These are phyloP conservation scores for Suhomyces terraborum DNA, from an alignment of 1,139 yeast genomes.

Conservation along the genomic window DNA sequence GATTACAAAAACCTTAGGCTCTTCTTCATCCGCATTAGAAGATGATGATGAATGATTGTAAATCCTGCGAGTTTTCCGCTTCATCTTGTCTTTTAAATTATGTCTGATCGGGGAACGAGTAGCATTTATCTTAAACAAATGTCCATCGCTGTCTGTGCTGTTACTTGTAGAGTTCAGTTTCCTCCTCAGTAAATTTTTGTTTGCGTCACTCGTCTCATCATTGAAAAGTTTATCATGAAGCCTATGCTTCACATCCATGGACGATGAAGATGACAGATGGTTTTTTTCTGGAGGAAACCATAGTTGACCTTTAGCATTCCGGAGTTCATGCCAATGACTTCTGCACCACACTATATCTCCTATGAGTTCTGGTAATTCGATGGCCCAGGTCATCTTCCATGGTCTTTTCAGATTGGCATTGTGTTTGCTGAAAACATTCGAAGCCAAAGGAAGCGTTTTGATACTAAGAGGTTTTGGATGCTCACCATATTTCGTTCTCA, in stretches of 20 bases:
- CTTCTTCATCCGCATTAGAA: conserved; percentile 14
- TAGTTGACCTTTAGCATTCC: conserved; percentile 52
- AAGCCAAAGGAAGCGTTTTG: conserved; percentile 51
- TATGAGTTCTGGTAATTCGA: conserved; percentile 62
- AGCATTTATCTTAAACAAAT: conserved; percentile 12
- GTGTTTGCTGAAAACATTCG: conserved; percentile 53
- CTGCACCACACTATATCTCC: conserved; percentile 69
- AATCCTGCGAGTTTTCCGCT: conserved; percentile 13
- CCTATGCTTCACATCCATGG: conserved; percentile 15
- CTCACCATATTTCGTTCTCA: conserved; percentile 48
- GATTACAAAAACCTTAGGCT: neutral
- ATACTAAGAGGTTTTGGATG: conserved; percentile 36
- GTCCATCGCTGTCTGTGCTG: conserved; percentile 14
- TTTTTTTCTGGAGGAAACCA: conserved; percentile 51
- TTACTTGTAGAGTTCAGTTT: conserved; percentile 11
- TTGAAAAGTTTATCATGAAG: conserved; percentile 37
- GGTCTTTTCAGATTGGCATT: conserved; percentile 30
- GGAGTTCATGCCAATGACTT: conserved; percentile 63
- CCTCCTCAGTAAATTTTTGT: conserved; percentile 8
- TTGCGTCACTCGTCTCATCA: conserved; percentile 5
- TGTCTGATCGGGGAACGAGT: conserved; percentile 11
- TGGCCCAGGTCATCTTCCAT: conserved; percentile 61
- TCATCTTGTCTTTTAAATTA: conserved; percentile 14
- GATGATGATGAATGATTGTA: conserved; percentile 14
- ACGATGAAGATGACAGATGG: conserved; percentile 8